Percentiles rank a stretch among this genome's conserved stretches.
These are phyloP conservation scores for Phytopythium kandeliae DNA, from an alignment of 352 stramenopile species.

Conservation along the genomic window DNA sequence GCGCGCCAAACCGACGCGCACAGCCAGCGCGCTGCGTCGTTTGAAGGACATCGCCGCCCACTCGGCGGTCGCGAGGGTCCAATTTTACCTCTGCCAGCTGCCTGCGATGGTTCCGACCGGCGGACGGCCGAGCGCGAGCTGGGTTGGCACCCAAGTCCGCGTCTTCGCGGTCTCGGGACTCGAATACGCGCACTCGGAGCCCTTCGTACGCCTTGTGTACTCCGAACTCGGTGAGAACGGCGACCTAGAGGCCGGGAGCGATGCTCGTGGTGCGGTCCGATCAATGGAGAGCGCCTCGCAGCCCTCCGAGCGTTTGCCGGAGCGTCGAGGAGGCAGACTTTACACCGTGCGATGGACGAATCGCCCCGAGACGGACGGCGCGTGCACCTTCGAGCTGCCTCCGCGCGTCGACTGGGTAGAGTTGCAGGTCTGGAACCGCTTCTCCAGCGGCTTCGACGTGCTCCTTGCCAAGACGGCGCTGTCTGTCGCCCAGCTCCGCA, in stretches of 20 bases:
- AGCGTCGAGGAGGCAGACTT: background rate
- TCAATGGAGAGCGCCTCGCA: background rate
- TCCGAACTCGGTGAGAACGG: conserved; percentile 9
- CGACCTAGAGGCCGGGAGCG: conserved; percentile 6
- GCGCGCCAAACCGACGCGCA: background rate
- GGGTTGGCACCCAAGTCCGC: conserved; percentile 3
- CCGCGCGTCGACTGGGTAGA: conserved; percentile 35
- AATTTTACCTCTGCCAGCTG: background rate
- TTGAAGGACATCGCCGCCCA: background rate
- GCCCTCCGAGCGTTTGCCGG: background rate
- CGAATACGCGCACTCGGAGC: conserved; percentile 30
- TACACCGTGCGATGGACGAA: conserved; percentile 31
- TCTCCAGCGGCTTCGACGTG: conserved; percentile 44
- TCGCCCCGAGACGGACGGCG: too few relatives aligned
- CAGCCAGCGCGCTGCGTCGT: background rate
- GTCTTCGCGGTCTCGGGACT: conserved; percentile 33
- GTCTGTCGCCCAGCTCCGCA: conserved; percentile 22
- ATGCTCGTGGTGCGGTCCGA: conserved; percentile 6
- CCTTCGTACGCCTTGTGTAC: conserved; percentile 48
- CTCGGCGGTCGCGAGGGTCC: background rate
- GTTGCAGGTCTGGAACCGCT: conserved; percentile 62
- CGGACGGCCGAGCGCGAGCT: background rate
- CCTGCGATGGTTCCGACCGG: background rate
- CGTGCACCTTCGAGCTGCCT: conserved; percentile 21
- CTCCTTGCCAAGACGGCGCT: conserved; percentile 40